These are phyloP conservation scores for Aphanomyces astaci DNA, from an alignment of 352 stramenopile species.

Conservation along the genomic window DNA sequence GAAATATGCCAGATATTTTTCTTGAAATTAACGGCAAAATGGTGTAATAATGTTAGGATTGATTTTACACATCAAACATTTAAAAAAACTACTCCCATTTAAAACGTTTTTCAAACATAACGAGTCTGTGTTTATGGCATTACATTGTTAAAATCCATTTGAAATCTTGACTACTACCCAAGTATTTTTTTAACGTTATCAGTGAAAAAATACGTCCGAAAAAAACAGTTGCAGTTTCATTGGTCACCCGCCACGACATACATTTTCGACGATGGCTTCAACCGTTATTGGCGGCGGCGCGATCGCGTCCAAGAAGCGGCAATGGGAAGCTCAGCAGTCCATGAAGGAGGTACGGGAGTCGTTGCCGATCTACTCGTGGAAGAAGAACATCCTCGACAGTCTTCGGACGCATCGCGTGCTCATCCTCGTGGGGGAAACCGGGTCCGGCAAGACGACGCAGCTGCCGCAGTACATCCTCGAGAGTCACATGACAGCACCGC, in stretches of 20 bases:
- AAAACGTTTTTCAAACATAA: no score
- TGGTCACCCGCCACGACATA: not conserved
- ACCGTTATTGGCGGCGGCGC: not conserved
- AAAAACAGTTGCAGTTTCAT: no score
- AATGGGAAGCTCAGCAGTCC: slow-evolving; percentile 8
- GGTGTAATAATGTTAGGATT: no score
- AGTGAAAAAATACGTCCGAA: no score
- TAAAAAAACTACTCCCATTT: no score
- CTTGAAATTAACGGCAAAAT: no score
- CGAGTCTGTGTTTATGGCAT: no score
- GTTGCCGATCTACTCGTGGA: slow-evolving; percentile 70
- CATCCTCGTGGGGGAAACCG: slow-evolving; percentile 85
- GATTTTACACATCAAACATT: no score
- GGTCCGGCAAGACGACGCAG: slow-evolving; percentile 88
- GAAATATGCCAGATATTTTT: no score
- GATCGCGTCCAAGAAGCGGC: slow-evolving; percentile 13
- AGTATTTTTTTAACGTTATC: no score
- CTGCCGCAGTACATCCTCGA: slow-evolving; percentile 84
- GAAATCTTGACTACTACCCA: no score
- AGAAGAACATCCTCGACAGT: slow-evolving; percentile 53
- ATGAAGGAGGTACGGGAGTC: slow-evolving; percentile 13
- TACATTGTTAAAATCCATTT: no score
- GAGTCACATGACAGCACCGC: slow-evolving; percentile 33
- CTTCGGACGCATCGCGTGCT: slow-evolving; percentile 61
- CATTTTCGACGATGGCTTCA: not conserved